phyloP scores from a whole-genome alignment of 2,329 filamentous ascomycete genomes.

The Diaporthe vaccinii region DNA sequence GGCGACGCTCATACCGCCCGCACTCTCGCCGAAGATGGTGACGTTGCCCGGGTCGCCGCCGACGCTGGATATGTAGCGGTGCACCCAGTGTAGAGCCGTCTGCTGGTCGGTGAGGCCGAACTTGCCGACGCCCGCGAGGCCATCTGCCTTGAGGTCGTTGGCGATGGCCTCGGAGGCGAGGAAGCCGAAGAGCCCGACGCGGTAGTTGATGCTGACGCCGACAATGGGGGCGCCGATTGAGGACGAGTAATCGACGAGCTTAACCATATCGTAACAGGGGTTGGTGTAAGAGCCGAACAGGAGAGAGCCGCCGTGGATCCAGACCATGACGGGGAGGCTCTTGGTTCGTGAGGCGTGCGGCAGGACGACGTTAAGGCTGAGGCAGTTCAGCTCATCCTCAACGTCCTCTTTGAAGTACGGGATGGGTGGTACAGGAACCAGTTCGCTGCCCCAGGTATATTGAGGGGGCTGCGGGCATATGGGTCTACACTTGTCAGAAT shows the following conservation, averaged over 20 bases:
- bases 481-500: not conserved
- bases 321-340: conserved; percentile 29
- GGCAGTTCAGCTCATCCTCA: conserved; percentile 17
- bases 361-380: conserved; percentile 15
- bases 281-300: not conserved
- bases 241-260: conserved; percentile 11
- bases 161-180: conserved; percentile 63
- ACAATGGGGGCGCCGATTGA: conserved; percentile 58
- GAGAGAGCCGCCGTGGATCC: conserved; percentile 30
- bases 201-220: conserved; percentile 76
- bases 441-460: conserved; percentile 1
- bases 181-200: conserved; percentile 74
- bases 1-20: conserved; percentile 69
- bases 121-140: conserved; percentile 62
- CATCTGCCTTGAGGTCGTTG: not conserved
- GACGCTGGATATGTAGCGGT: conserved; percentile 66
- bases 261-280: not conserved
- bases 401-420: conserved; percentile 8
- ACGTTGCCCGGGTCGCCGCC: conserved; percentile 69
- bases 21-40: conserved; percentile 75
- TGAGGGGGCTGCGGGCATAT: conserved; percentile 15
- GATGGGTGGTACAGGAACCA: conserved; percentile 8
- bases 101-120: conserved; percentile 73
- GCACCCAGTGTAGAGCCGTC: conserved; percentile 72
- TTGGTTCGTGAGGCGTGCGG: not conserved